Conservation (phyloP, 208 protist genomes). For the Porcisia hertigi region DNA sequence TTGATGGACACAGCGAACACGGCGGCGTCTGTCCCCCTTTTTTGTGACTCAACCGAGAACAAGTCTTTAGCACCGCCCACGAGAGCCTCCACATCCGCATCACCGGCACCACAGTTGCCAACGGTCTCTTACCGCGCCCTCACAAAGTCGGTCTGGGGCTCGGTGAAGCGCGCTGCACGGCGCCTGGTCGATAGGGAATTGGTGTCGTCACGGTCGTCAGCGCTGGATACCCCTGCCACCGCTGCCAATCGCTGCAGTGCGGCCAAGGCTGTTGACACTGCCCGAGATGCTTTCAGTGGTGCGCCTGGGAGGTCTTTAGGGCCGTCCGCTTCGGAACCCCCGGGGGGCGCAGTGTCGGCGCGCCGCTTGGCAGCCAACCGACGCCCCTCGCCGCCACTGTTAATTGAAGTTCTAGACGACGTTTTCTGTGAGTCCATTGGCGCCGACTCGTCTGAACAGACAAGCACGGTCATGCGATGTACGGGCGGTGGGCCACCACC, state of each 20-base stretch:
- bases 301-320: not conserved
- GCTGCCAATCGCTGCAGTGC: not conserved
- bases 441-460: conserved; percentile 3
- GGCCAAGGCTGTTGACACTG: too few relatives aligned
- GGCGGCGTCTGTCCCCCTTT: not conserved
- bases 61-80: not conserved
- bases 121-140: conserved; percentile 11
- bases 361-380: not conserved
- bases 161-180: conserved; percentile 26
- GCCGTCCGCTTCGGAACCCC: not conserved
- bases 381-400: conserved; percentile 17
- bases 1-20: not conserved
- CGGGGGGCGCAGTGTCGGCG: not conserved
- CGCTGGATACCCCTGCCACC: not conserved
- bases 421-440: conserved; percentile 18
- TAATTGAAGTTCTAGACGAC: conserved; percentile 32
- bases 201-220: not conserved
- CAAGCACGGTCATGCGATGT: not conserved
- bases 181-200: conserved; percentile 9
- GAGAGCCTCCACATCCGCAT: not conserved
- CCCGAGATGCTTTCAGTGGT: not conserved
- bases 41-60: not conserved
- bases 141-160: conserved; percentile 28
- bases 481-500: not conserved
- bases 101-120: not conserved